Evolutionary conservation across 1,284 basidiomycete genomes (phyloP), one percentile per base, ranked within the genome.

Genomic region (Naganishia sp.): DNA sequence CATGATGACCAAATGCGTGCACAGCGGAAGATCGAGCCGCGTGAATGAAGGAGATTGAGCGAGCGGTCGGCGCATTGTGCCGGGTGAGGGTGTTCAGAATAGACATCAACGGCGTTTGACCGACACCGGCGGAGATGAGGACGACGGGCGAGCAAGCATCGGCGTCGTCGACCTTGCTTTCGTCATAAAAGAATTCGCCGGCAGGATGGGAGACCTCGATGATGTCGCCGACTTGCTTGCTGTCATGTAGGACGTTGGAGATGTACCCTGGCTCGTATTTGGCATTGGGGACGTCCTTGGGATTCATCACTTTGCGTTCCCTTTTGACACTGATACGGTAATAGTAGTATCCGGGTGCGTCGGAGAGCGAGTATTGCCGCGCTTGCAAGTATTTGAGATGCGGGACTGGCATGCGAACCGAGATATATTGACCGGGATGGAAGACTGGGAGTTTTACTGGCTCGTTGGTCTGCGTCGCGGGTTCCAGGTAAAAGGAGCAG

Each of bases 81-180:
- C 25, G 33, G 6, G 45, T 66, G 53, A 63, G 25, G 11, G 72
- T 64, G 69, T 74, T 75, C 56, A 77, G 72, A 25, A 77, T 77
- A 31, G 75, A 70, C 48, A 75, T 67, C 56, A 74, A 67, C 39
- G 74, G 71, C 11, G 75, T 77, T 55, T 74, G 71, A 33, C 76
- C 76, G 42, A 76, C 73, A 13, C 76, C 76, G 9, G 71, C 76
- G 10, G 74, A 74, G 36, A 76, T 66, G 50, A 77, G 68, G 43
- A 77, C 73, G n/a, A 76, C 59, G 4, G 70, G 72, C 13, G 53
- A 42, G 25, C 50, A 56, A 2, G 70, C 53, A 65, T 74, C 66
- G 5, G 43, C 18, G 52, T 72, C 67, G 39, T 68, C 59, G 21
- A 64, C 31, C 10, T 64, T 63, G 28, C 43, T 50, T 33, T 68